A percentile compares a stretch with the other conserved stretches of the same genome.
These are phyloP conservation scores for Leccinum barrowsii DNA, from an alignment of 768 basidiomycete species.

Conservation along the genomic window DNA sequence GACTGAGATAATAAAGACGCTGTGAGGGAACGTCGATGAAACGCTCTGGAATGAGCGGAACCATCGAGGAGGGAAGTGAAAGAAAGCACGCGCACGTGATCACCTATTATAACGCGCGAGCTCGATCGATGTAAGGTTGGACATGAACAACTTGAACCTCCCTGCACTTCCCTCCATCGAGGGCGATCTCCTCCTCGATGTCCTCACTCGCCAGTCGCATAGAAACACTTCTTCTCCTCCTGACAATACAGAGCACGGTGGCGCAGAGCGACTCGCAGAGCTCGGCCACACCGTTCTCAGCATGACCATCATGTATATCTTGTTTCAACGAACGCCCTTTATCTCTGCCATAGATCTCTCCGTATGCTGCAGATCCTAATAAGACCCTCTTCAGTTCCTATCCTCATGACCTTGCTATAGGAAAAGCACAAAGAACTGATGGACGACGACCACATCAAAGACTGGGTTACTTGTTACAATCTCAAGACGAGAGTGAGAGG, in stretches of 20 bases:
- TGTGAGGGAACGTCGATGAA: slow-evolving; percentile 76
- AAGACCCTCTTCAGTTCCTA: not conserved
- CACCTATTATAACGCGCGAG: not conserved
- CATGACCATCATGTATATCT: slow-evolving; percentile 47
- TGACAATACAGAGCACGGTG: slow-evolving; percentile 48
- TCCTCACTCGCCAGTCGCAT: slow-evolving; percentile 50
- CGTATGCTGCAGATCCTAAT: slow-evolving; percentile 33
- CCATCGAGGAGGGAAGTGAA: slow-evolving; percentile 3
- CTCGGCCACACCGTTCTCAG: slow-evolving; percentile 54
- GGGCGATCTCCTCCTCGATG: slow-evolving; percentile 56
- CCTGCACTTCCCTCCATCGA: slow-evolving; percentile 56
- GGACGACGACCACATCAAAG: slow-evolving; percentile 37
- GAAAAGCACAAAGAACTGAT: slow-evolving; percentile 30
- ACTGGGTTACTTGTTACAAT: slow-evolving; percentile 51
- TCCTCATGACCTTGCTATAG: slow-evolving; percentile 11
- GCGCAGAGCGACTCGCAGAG: slow-evolving; percentile 55
- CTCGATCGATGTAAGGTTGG: slow-evolving; percentile 2
- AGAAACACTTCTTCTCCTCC: slow-evolving; percentile 29
- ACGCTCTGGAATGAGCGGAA: slow-evolving; percentile 67
- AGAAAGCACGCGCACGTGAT: slow-evolving; percentile 17
- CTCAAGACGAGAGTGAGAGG: slow-evolving; percentile 53
- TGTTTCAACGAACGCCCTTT: slow-evolving; percentile 45
- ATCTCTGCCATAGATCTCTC: slow-evolving; percentile 40
- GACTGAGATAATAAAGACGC: slow-evolving; percentile 71
- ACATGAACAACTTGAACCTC: slow-evolving; percentile 27